Evolutionary conservation across 306 rosid species (phyloP).

Genomic region (Rosa chinensis): DNA sequence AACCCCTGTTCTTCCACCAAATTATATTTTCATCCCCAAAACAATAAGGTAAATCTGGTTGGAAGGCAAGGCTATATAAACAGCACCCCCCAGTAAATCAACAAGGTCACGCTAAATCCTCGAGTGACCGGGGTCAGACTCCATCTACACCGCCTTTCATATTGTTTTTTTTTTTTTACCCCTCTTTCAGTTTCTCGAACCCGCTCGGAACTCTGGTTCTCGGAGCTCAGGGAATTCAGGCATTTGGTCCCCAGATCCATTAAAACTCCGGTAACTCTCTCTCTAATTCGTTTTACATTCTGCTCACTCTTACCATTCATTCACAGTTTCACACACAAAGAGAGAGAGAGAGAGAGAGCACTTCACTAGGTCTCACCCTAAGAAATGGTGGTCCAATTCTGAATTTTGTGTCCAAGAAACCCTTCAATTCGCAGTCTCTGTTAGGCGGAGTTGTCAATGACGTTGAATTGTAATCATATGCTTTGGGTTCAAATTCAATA

Average conservation of each 20-base stretch:
- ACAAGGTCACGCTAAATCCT: constrained; percentile 4
- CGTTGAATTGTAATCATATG: too few relatives aligned
- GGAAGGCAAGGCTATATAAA: background rate
- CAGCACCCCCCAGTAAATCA: background rate
- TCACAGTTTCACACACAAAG: background rate
- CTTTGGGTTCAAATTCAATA: too few relatives aligned
- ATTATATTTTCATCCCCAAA: background rate
- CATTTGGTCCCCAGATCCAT: constrained; percentile 42
- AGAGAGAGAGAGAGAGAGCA: background rate
- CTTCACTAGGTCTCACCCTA: constrained; percentile 14
- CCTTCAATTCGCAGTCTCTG: background rate
- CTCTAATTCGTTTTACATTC: constrained; percentile 18
- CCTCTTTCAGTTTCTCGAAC: background rate
- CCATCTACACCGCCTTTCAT: background rate
- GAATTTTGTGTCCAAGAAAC: constrained; percentile 1
- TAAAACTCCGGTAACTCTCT: constrained; percentile 40
- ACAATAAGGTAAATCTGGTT: background rate
- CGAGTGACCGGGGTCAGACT: background rate
- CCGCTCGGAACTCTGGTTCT: constrained; percentile 28
- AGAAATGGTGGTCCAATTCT: background rate
- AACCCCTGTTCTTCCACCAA: background rate
- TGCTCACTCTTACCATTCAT: background rate
- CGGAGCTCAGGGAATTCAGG: constrained; percentile 36
- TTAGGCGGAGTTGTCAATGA: background rate
- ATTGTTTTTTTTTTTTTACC: background rate